Base-by-base conservation (phyloP, 2,329 filamentous ascomycete species). In the Pseudogymnoascus sp. region DNA sequence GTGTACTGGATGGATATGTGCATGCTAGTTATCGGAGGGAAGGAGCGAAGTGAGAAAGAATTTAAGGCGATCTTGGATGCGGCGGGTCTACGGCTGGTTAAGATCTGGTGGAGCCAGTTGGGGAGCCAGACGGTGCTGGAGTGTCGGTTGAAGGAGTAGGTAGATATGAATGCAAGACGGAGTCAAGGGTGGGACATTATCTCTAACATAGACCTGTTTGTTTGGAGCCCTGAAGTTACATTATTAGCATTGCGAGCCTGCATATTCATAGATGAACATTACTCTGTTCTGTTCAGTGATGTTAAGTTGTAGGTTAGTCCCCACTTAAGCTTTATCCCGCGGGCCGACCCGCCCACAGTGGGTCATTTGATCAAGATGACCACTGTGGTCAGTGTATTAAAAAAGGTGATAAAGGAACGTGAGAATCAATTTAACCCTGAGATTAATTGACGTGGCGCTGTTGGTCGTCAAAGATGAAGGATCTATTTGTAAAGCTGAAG, bases 11-110 rank as follows among this genome's bases (percentile, higher is more conserved):
- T 68, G 63, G 67, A 69, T 62, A 57, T 68, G 14, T 62, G 41
- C 60, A 69, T 69, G 67, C 34, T 67, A 6, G 62, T 65, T 21
- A 65, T 71, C 8, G 68, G 64, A 11, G 65, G 67, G 4, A 67
- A 65, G 21, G 67, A 69, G 31, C 37, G 68, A 21, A 65, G 63
- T 11, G 62, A 62, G 19, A 65, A 6, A 6, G 61, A 68, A 45
- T 68, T 64, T 28, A 51, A 48, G 16, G 14, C 10, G 1, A 45
- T 69, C 10, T 54, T 68, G 13, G 67, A 65, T 37, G 16, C 34
- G 23, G 64, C 62, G 10, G 68, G 68, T 4, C 61, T 69, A 8
- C 62, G 37, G 14, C 23, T 68, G 36, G 39, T 66, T 8, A 69
- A 67, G 62, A 63, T 68, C 13, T 67, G 62, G 64, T 31, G 28